Conservation (phyloP, 179 eudicot species). For the Dionaea muscipula region DNA sequence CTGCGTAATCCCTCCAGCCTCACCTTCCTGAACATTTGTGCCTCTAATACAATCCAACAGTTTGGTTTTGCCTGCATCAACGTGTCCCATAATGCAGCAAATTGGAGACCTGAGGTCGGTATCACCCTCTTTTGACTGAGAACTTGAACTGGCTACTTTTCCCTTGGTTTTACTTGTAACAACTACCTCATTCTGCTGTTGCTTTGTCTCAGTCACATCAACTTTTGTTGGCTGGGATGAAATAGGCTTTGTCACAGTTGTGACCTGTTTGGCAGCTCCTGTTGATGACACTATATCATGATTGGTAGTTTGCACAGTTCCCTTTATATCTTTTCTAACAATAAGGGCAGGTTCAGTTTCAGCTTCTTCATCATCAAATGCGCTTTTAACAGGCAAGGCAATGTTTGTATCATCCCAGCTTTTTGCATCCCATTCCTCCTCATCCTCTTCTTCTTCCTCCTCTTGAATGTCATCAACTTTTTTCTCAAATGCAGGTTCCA, state of each 20-base stretch:
- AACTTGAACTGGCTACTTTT: slow-evolving; percentile 19
- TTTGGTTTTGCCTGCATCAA: slow-evolving; percentile 94
- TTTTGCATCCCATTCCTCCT: slow-evolving; percentile 95
- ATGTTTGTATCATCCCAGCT: slow-evolving; percentile 85
- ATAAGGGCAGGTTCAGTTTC: slow-evolving; percentile 41
- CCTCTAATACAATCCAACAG: slow-evolving; percentile 86
- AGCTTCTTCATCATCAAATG: slow-evolving; percentile 82
- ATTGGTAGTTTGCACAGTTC: slow-evolving; percentile 14
- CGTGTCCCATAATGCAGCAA: slow-evolving; percentile 97
- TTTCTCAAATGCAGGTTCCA: slow-evolving; percentile 31
- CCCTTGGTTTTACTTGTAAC: slow-evolving; percentile 23
- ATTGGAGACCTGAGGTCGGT: slow-evolving; percentile 72
- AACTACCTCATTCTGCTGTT: slow-evolving; percentile 18
- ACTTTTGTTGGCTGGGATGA: slow-evolving; percentile 18
- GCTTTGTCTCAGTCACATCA: slow-evolving; percentile 20
- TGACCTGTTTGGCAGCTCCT: slow-evolving; percentile 9
- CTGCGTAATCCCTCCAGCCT: slow-evolving; percentile 98
- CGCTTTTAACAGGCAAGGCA: slow-evolving; percentile 48
- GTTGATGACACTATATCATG: slow-evolving; percentile 15
- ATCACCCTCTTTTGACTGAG: slow-evolving; percentile 21
- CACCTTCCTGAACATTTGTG: slow-evolving; percentile 95
- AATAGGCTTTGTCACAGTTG: slow-evolving; percentile 16
- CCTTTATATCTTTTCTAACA: slow-evolving; percentile 31
- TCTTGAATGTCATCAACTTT: slow-evolving; percentile 38
- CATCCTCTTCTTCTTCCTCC: slow-evolving; percentile 48